These are phyloP conservation scores for Silene latifolia DNA, from an alignment of 148 eudicot species.

Conservation along the genomic window DNA sequence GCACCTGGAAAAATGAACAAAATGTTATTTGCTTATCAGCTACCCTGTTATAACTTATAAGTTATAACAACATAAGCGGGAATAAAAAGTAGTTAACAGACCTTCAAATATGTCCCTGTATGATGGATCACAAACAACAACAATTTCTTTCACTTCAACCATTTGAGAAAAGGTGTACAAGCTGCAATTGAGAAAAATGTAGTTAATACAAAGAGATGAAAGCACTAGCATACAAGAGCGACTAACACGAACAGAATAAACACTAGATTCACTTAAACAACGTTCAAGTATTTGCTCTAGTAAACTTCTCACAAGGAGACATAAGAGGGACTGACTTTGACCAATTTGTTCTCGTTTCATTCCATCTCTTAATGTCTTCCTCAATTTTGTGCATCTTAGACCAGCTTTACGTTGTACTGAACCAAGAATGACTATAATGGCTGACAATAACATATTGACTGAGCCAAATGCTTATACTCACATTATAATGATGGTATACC, in stretches of 20 bases:
- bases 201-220: constrained; percentile 14
- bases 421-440: too few species aligned
- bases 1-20: constrained; percentile 41
- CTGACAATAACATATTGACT: too few species aligned
- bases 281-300: background rate
- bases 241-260: background rate
- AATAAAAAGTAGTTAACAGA: constrained; percentile 12
- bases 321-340: too few species aligned
- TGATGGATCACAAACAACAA: constrained; percentile 98
- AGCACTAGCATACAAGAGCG: constrained; percentile 6
- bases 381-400: too few species aligned
- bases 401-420: too few species aligned
- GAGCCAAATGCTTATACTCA: too few species aligned
- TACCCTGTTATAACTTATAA: constrained; percentile 8
- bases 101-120: constrained; percentile 95
- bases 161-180: constrained; percentile 65
- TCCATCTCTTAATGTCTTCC: too few species aligned
- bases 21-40: constrained; percentile 1
- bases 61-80: constrained; percentile 3
- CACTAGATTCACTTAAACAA: background rate
- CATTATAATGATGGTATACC: too few species aligned
- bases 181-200: constrained; percentile 39
- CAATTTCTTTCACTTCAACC: constrained; percentile 80
- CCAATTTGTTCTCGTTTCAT: too few species aligned
- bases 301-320: too few species aligned